Percentiles rank a stretch among this genome's conserved stretches.
These are phyloP conservation scores for Pseudogymnoascus pannorum DNA, from an alignment of 2,329 filamentous ascomycete species.

Conservation along the genomic window DNA sequence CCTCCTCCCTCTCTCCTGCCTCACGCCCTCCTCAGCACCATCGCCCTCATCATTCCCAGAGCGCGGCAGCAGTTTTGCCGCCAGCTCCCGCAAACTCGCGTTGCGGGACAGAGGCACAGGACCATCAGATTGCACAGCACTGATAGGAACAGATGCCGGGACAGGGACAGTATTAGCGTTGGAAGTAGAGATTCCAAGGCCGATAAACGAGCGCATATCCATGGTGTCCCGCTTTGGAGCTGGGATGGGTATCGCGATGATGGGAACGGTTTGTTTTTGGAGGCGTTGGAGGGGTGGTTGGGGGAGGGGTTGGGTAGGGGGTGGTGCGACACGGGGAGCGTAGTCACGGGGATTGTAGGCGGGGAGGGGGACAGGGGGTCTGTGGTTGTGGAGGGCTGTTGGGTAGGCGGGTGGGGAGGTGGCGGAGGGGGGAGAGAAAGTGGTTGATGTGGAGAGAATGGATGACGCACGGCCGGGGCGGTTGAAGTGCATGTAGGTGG, in stretches of 20 bases:
- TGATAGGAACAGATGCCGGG: not conserved
- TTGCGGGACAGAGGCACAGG: not conserved
- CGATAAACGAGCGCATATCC: slow-evolving; percentile 9
- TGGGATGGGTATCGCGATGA: not conserved
- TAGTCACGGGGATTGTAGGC: not conserved
- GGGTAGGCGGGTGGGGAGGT: not conserved
- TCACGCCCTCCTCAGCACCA: not conserved
- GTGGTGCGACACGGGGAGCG: not conserved
- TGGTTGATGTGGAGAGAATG: not conserved
- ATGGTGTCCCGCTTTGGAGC: not conserved
- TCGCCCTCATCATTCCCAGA: slow-evolving; percentile 8
- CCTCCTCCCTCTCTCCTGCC: slow-evolving; percentile 14
- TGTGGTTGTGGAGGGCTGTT: not conserved
- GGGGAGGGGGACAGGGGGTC: not conserved
- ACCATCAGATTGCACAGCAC: not conserved
- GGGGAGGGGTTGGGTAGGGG: not conserved
- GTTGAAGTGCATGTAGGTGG: slow-evolving; percentile 6
- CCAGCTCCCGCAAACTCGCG: not conserved
- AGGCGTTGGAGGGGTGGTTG: not conserved
- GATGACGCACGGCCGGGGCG: not conserved
- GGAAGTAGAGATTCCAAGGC: not conserved
- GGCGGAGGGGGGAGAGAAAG: slow-evolving; percentile 1
- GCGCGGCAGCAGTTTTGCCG: slow-evolving; percentile 10
- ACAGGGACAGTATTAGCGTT: not conserved
- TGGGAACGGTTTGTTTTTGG: not conserved